Percentiles rank a stretch among this genome's conserved stretches.
Evolutionary conservation across 306 rosid species (phyloP).

Genomic region (Canavalia gladiata): DNA sequence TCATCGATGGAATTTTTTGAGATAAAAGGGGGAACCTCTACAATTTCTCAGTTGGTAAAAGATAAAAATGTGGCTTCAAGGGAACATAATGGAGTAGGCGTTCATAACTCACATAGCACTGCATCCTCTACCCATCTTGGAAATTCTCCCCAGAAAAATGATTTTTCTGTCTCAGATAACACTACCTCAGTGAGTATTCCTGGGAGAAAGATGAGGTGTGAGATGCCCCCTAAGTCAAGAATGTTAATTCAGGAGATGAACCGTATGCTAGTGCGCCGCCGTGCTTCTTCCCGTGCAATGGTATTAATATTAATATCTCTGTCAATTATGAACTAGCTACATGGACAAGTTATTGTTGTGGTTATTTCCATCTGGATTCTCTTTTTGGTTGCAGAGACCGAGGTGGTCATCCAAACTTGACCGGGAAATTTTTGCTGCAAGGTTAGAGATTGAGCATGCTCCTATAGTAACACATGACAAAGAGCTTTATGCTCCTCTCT

Average conservation of each 20-base stretch:
- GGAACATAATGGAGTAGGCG: slow-evolving; percentile 48
- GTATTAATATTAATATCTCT: slow-evolving; percentile 69
- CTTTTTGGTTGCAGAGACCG: slow-evolving; percentile 73
- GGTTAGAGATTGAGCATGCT: slow-evolving; percentile 75
- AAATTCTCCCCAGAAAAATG: slow-evolving; percentile 48
- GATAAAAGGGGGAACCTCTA: slow-evolving; percentile 46
- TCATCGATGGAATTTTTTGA: slow-evolving; percentile 50
- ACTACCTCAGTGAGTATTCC: slow-evolving; percentile 43
- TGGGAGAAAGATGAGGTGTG: slow-evolving; percentile 66
- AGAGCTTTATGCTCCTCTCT: slow-evolving; percentile 81
- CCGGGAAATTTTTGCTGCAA: slow-evolving; percentile 74
- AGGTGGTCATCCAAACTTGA: slow-evolving; percentile 80
- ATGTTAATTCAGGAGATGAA: slow-evolving; percentile 83
- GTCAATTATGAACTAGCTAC: slow-evolving; percentile 33
- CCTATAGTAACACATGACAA: slow-evolving; percentile 59
- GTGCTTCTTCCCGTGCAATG: slow-evolving; percentile 71
- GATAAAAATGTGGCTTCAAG: slow-evolving; percentile 34
- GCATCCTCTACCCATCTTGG: slow-evolving; percentile 42
- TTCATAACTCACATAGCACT: slow-evolving; percentile 29
- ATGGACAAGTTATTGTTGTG: slow-evolving; percentile 33
- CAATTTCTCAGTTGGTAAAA: slow-evolving; percentile 44
- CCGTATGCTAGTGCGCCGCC: slow-evolving; percentile 63
- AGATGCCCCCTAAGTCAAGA: slow-evolving; percentile 82
- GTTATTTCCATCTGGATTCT: slow-evolving; percentile 35
- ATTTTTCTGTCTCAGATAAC: slow-evolving; percentile 39